Conservation (phyloP, 2,329 filamentous ascomycete species). For the Cladosporium sphaerospermum region DNA sequence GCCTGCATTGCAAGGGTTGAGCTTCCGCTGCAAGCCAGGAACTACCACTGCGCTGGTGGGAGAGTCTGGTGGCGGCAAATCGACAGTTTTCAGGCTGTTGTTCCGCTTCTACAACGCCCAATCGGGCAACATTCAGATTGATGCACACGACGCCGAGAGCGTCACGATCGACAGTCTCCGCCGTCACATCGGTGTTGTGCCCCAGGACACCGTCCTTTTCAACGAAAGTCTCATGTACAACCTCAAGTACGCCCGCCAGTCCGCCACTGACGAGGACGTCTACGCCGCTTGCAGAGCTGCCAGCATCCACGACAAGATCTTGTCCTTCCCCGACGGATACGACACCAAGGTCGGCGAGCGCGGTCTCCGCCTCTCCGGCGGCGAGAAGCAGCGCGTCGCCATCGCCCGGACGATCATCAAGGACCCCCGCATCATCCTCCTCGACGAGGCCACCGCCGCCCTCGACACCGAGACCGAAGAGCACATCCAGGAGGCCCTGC, state of each 20-base stretch:
- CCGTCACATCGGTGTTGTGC: constrained; percentile 87
- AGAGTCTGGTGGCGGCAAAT: constrained; percentile 95
- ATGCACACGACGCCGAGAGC: constrained; percentile 70
- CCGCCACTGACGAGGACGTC: constrained; percentile 74
- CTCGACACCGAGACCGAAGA: constrained; percentile 89
- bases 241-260: constrained; percentile 77
- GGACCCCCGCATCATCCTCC: constrained; percentile 81
- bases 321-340: constrained; percentile 82
- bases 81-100: constrained; percentile 88
- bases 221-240: constrained; percentile 96
- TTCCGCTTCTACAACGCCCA: constrained; percentile 93
- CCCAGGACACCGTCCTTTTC: constrained; percentile 92
- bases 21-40: constrained; percentile 79
- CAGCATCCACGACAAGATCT: constrained; percentile 87
- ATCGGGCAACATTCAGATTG: constrained; percentile 73
- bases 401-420: constrained; percentile 92
- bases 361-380: constrained; percentile 77
- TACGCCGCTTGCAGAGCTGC: constrained; percentile 76
- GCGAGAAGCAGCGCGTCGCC: constrained; percentile 88
- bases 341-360: constrained; percentile 86
- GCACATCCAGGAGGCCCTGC: constrained; percentile 82
- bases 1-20: constrained; percentile 74
- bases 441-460: constrained; percentile 89
- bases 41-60: constrained; percentile 95
- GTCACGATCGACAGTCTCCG: constrained; percentile 92